Percentiles rank a stretch among this genome's conserved stretches.
These are phyloP conservation scores for Pyrus hybrid DNA, from an alignment of 331 rosid species.

Conservation along the genomic window DNA sequence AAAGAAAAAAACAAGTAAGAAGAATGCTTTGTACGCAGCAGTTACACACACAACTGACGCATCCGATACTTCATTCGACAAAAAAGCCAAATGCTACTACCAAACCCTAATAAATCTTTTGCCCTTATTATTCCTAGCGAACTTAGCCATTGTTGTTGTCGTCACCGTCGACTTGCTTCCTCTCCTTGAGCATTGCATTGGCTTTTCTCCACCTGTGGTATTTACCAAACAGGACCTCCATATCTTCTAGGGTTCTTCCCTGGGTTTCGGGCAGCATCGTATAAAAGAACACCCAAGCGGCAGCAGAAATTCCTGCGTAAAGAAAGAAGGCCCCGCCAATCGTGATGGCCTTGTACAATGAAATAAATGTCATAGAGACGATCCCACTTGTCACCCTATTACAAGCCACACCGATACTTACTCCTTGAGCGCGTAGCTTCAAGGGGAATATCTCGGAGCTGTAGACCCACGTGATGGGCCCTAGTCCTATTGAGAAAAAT, in stretches of 20 bases:
- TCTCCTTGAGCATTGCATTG: neutral
- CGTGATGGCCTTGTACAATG: slow-evolving; percentile 29
- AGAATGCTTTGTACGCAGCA: too few relatives aligned
- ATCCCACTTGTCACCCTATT: slow-evolving; percentile 53
- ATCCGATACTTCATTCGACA: too few relatives aligned
- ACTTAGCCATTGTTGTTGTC: too few relatives aligned
- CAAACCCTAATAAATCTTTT: too few relatives aligned
- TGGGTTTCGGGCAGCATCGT: slow-evolving; percentile 56
- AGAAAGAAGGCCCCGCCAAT: slow-evolving; percentile 77
- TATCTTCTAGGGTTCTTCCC: slow-evolving; percentile 52
- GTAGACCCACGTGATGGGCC: slow-evolving; percentile 76
- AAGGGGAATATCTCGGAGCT: slow-evolving; percentile 69
- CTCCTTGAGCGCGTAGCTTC: slow-evolving; percentile 62
- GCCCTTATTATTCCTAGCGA: too few relatives aligned
- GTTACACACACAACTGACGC: too few relatives aligned
- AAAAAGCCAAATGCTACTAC: too few relatives aligned
- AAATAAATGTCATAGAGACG: slow-evolving; percentile 55
- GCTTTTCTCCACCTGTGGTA: slow-evolving; percentile 2
- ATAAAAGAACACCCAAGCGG: slow-evolving; percentile 46
- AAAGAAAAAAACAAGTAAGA: too few relatives aligned
- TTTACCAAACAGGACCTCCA: slow-evolving; percentile 62
- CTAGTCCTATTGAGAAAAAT: slow-evolving; percentile 57
- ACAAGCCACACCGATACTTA: slow-evolving; percentile 38
- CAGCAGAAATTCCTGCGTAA: slow-evolving; percentile 22
- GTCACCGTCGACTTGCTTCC: neutral